Percentiles rank a stretch among this genome's conserved stretches.
These are phyloP conservation scores for Metarhizium anisopliae DNA, from an alignment of 2,329 filamentous ascomycete species.

Conservation along the genomic window DNA sequence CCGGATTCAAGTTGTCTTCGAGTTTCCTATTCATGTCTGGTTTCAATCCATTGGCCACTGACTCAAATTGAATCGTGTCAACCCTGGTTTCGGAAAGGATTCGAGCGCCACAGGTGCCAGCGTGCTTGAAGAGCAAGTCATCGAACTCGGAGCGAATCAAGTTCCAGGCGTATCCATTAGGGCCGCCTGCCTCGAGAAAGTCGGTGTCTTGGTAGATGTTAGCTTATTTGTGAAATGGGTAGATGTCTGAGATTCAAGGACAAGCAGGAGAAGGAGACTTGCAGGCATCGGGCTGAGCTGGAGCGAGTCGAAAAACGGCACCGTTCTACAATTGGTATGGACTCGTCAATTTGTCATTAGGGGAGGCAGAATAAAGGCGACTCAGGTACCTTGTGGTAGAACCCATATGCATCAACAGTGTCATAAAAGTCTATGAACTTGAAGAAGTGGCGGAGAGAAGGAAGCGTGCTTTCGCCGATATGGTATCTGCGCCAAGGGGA, in stretches of 20 bases:
- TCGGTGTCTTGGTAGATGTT: slow-evolving; percentile 27
- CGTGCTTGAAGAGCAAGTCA: slow-evolving; percentile 34
- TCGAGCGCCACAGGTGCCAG: slow-evolving; percentile 27
- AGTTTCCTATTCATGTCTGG: background rate
- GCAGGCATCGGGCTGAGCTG: slow-evolving; percentile 22
- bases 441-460: slow-evolving; percentile 31
- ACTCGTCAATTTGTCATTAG: background rate
- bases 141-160: slow-evolving; percentile 37
- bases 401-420: slow-evolving; percentile 30
- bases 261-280: slow-evolving; percentile 8
- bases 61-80: slow-evolving; percentile 20
- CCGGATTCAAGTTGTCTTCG: slow-evolving; percentile 4
- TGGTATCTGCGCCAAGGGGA: slow-evolving; percentile 18
- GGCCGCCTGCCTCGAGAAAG: slow-evolving; percentile 30
- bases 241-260: background rate
- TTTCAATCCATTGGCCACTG: background rate
- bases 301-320: slow-evolving; percentile 29
- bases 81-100: slow-evolving; percentile 32
- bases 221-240: background rate
- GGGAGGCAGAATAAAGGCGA: too few relatives aligned
- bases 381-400: slow-evolving; percentile 26
- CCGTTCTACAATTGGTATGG: slow-evolving; percentile 13
- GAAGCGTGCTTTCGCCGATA: slow-evolving; percentile 28
- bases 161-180: slow-evolving; percentile 33
- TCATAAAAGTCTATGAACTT: slow-evolving; percentile 33